Conservation (phyloP, 805 yeast genomes). For the Starmerella tilneyi region DNA sequence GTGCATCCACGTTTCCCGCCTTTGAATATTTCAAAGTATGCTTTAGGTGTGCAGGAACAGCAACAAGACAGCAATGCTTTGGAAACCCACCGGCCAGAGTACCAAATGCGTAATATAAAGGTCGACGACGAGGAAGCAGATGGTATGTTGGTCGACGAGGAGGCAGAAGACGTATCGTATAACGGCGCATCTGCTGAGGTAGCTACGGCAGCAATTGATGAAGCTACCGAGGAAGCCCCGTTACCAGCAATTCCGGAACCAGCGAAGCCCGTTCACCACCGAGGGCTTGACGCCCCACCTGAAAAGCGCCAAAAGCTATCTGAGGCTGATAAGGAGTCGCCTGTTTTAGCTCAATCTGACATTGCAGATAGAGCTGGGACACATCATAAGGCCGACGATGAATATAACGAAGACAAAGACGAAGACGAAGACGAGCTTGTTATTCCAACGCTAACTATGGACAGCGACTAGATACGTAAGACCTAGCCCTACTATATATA, state of each 20-base stretch:
- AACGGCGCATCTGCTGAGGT: neutral
- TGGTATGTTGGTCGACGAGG: no score
- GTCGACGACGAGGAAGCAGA: no score
- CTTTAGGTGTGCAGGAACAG: neutral
- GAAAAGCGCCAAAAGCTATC: constrained; percentile 9
- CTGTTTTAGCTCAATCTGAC: no score
- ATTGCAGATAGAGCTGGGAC: neutral
- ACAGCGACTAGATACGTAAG: constrained; percentile 17
- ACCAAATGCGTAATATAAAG: no score
- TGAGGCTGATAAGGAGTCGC: neutral
- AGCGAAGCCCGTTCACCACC: constrained; percentile 2
- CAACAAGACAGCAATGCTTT: constrained; percentile 1
- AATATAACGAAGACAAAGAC: constrained; percentile 19
- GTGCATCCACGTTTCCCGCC: constrained; percentile 28
- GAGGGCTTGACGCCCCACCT: constrained; percentile 1
- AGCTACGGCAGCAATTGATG: no score
- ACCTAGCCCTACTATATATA: neutral
- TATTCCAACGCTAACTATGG: constrained; percentile 22
- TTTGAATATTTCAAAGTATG: constrained; percentile 9
- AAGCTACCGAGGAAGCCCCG: neutral
- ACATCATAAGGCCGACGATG: neutral
- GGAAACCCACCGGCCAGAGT: no score
- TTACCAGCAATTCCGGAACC: constrained; percentile 11
- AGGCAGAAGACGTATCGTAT: neutral
- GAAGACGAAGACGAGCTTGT: constrained; percentile 22